Evolutionary conservation across 805 yeast species (phyloP).

Genomic region (Teunomyces lycoperdinae): DNA sequence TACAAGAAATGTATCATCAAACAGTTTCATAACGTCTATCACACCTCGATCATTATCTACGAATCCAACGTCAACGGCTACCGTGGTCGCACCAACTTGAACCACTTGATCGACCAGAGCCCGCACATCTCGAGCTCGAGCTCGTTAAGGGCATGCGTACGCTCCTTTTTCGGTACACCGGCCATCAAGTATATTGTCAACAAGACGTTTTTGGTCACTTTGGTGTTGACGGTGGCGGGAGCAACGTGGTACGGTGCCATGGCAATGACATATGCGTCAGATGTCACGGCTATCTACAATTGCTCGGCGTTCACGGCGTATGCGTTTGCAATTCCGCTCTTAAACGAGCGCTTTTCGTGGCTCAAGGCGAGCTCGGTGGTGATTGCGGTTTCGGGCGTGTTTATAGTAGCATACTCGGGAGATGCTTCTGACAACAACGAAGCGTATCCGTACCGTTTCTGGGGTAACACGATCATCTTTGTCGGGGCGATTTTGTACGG

Average conservation of each 20-base stretch:
- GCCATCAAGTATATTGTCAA: constrained; percentile 48
- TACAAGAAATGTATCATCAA: constrained; percentile 37
- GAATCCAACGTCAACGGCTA: constrained; percentile 39
- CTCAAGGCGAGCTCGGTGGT: constrained; percentile 65
- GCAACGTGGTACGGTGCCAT: constrained; percentile 84
- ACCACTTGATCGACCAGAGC: constrained; percentile 33
- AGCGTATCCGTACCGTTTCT: constrained; percentile 54
- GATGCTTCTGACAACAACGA: constrained; percentile 17
- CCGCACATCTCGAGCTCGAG: constrained; percentile 34
- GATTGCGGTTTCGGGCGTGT: constrained; percentile 71
- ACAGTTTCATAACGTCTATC: constrained; percentile 44
- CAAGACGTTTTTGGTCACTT: constrained; percentile 44
- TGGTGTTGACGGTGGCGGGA: constrained; percentile 72
- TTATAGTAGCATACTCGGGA: constrained; percentile 68
- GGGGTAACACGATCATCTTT: constrained; percentile 70
- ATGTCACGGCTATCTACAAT: constrained; percentile 87
- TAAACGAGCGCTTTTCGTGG: constrained; percentile 63
- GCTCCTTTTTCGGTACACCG: constrained; percentile 39
- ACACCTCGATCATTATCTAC: constrained; percentile 41
- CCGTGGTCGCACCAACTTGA: constrained; percentile 29
- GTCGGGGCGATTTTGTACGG: constrained; percentile 78
- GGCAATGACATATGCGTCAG: constrained; percentile 75
- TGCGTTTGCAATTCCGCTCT: constrained; percentile 73
- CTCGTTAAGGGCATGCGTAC: constrained; percentile 30
- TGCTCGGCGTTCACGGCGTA: constrained; percentile 89